Evolutionary conservation across 371 early-diverging fungal genomes (phyloP).

Genomic region (Mortierella sp.): DNA sequence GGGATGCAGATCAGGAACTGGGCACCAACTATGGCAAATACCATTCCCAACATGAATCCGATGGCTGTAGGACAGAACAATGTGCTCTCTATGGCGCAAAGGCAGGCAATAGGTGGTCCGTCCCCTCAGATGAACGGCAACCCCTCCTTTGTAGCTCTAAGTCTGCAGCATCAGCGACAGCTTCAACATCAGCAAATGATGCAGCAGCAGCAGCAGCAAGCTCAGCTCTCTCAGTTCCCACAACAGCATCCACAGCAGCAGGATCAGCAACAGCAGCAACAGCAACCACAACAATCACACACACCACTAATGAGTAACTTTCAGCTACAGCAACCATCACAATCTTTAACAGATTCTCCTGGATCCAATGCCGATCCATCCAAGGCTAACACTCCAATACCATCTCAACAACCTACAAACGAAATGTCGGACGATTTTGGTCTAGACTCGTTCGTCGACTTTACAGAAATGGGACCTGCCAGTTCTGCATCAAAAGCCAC

Average conservation of each 20-base stretch:
- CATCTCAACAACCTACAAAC: constrained; percentile 8
- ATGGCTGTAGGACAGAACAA: constrained; percentile 34
- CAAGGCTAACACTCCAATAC: constrained; percentile 3
- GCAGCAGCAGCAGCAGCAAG: constrained; percentile 38
- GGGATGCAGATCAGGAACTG: constrained; percentile 53
- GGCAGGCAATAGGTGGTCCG: constrained; percentile 29
- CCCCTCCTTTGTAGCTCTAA: constrained; percentile 30
- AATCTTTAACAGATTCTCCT: constrained; percentile 6
- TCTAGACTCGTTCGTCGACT: constrained; percentile 45
- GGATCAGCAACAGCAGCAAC: constrained; percentile 25
- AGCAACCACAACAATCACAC: constrained; percentile 34
- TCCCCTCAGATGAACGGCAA: constrained; percentile 41
- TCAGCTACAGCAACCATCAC: constrained; percentile 30
- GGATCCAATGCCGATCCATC: constrained; percentile 15
- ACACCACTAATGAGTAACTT: constrained; percentile 27
- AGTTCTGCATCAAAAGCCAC: constrained; percentile 23
- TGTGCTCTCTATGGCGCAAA: constrained; percentile 42
- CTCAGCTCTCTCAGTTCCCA: constrained; percentile 20
- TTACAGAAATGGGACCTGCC: constrained; percentile 32
- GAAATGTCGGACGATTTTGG: constrained; percentile 47
- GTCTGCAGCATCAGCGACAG: constrained; percentile 30
- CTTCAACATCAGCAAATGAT: constrained; percentile 38
- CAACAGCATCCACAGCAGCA: constrained; percentile 29
- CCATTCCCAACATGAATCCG: constrained; percentile 43
- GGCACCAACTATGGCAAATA: constrained; percentile 45